Base-by-base conservation (phyloP, 768 basidiomycete species). In the Rhodocollybia butyracea region DNA sequence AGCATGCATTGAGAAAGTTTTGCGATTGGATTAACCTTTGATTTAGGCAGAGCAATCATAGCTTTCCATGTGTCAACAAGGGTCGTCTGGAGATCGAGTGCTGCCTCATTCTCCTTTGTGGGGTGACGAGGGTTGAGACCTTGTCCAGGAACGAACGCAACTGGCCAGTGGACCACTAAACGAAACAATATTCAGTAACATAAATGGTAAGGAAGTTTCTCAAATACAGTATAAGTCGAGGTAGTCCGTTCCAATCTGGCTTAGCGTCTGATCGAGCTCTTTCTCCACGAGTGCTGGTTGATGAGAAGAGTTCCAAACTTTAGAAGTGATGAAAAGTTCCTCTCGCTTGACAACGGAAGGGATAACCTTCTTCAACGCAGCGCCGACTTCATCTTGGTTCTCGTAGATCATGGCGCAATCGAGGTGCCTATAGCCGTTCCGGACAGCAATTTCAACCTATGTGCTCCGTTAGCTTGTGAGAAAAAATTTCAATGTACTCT, bases 41-140 rank as follows among this genome's bases (percentile, higher is more conserved):
- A 81, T 65, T 85, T 81, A 13, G 77, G 81, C 11, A 94, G 80
- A 38, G 75, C 76, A 59, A 89, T 76, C 82, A 94, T 78, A 13
- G 88, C 89, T 62, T 83, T 86, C 90, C 91, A 92, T 32, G 91
- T 93, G 12, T 91, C 89, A 29, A 83, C 82, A n/a, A 92, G 72
- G 8, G 78, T 77, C 1, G 81, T 80, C 51, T 81, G 64, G 0
- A 67, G 68, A 62, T 91, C 89, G 36, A 90, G 73, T 26, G 76
- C 79, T 41, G 74, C 65, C 59, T 82, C 73, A n/a, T 70, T 75
- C 19, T 68, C 61, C 32, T 74, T 76, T 3, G 73, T 70, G 1
- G 78, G 66, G 57, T 83, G 76, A 15, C 67, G 64, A 2, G 91
- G 89, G 64, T 72, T 67, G 36, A 85, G 70, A n/a, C 76, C 80